Evolutionary conservation across 495 filamentous ascomycete genomes (phyloP).

Genomic region (Xylaria grammica): DNA sequence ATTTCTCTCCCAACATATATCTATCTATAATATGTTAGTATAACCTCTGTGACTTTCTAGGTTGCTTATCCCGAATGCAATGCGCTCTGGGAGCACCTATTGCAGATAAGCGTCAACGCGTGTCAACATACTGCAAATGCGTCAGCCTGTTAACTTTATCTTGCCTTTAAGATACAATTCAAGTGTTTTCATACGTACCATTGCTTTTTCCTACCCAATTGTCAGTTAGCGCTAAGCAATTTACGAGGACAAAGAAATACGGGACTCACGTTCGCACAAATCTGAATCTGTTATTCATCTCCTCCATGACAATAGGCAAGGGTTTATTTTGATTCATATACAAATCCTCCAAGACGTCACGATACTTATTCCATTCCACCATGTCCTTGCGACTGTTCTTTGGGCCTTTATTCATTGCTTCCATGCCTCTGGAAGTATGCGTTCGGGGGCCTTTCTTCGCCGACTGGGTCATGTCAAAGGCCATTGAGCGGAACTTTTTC

Average conservation of each 20-base stretch:
- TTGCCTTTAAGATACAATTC: not conserved
- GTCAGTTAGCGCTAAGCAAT: not conserved
- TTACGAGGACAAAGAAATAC: not conserved
- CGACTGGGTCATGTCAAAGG: not conserved
- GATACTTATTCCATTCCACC: not conserved
- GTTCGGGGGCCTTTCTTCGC: not conserved
- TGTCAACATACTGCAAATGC: slow-evolving; percentile 1
- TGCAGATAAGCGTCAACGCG: not conserved
- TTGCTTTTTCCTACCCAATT: not conserved
- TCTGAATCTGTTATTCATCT: not conserved
- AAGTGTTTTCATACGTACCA: slow-evolving; percentile 16
- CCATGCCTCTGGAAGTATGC: not conserved
- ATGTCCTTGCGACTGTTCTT: not conserved
- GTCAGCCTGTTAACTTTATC: not conserved
- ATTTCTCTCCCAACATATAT: slow-evolving; percentile 9
- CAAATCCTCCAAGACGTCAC: not conserved
- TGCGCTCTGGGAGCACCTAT: not conserved
- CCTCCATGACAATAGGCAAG: not conserved
- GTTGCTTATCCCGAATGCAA: not conserved
- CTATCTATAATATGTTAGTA: not conserved
- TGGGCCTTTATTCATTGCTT: not conserved
- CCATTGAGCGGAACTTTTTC: not conserved
- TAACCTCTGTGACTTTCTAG: not conserved
- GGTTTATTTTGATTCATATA: not conserved
- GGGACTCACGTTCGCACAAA: slow-evolving; percentile 5